Base-by-base conservation (phyloP, 2,329 filamentous ascomycete species). In the Cyphellophora europaea region DNA sequence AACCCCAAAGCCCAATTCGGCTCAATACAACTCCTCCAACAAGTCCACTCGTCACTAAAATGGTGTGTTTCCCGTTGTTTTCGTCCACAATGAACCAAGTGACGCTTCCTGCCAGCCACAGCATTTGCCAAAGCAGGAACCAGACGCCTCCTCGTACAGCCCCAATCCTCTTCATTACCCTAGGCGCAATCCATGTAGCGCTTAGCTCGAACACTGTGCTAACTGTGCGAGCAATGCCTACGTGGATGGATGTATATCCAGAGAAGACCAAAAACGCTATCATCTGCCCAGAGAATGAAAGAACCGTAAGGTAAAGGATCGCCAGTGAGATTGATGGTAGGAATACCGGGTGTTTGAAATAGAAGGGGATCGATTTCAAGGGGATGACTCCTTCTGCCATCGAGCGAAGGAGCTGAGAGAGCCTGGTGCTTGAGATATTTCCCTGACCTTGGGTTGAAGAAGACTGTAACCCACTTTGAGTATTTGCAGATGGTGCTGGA, bases 121-220 rank as follows among this genome's bases (percentile, higher is more conserved):
- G 37, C 11, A 79, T 61, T 50, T 86, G 79, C 72, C 77, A 82
- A 36, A 70, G 77, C 6, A 79, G 51, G 42, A 74, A 76, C 82
- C 82, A 87, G 3, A 86, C 63, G 0, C 81, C 82, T 0, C 71
- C 67, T 12, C 82, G 63, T 5, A 83, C 62, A 1, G 67, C 59
- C 0, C 77, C 74, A 27, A 79, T 68, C 25, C 55, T 57, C 2
- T 55, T 53, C 50, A 73, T 69, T 4, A 68, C 55, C 11, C 59
- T 49, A 0, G 71, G 71, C 1, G 69, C 71, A 5, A 68, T 53
- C 45, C 69, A 61, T 2, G 71, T 74, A 8, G 68, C 69, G 11
- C 60, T 65, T 8, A 75, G 57, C 45, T 74, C 71, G 11, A 71
- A 62, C 5, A 63, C 31, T 4, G 68, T 67, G 3, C 68, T 64